A percentile compares a stretch with the other conserved stretches of the same genome.
These are phyloP conservation scores for Mycena crocata DNA, from an alignment of 768 basidiomycete genomes.

Conservation along the genomic window DNA sequence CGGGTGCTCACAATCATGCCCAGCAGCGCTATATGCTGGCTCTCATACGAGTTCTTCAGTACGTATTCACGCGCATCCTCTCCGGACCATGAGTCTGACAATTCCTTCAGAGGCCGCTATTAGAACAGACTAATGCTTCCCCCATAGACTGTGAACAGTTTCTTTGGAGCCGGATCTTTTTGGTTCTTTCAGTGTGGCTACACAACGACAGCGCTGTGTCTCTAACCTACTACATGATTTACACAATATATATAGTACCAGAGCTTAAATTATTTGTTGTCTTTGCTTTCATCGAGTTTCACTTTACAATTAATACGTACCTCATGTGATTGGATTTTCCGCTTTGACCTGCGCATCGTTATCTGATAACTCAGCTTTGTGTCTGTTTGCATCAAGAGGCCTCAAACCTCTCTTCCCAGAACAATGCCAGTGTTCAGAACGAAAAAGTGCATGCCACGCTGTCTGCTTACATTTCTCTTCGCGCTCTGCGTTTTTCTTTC, in stretches of 20 bases:
- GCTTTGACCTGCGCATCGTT: conserved; percentile 9
- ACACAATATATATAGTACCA: conserved; percentile 26
- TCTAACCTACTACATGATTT: conserved; percentile 23
- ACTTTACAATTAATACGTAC: not conserved
- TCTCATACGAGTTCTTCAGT: conserved; percentile 99
- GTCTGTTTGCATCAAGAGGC: too few relatives aligned
- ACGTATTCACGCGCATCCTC: conserved; percentile 50
- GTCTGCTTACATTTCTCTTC: conserved; percentile 27
- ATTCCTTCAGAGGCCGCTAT: conserved; percentile 69
- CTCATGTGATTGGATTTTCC: conserved; percentile 6
- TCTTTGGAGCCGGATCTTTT: conserved; percentile 10
- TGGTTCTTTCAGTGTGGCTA: conserved; percentile 15
- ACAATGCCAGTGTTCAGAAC: too few relatives aligned
- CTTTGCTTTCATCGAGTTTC: not conserved
- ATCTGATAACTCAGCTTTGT: too few relatives aligned
- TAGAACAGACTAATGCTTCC: conserved; percentile 55
- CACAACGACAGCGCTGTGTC: conserved; percentile 2
- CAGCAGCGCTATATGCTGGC: conserved; percentile 96
- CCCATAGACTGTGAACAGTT: conserved; percentile 18
- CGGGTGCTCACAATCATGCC: conserved; percentile 96
- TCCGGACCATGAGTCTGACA: not conserved
- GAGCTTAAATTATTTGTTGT: conserved; percentile 4
- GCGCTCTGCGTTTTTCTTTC: conserved; percentile 21
- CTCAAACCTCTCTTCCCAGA: too few relatives aligned
- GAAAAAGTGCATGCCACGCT: conserved; percentile 18